Percentiles rank a stretch among this genome's conserved stretches.
Conservation (phyloP, 495 filamentous ascomycete genomes). For the Pyrenula massariospora region DNA sequence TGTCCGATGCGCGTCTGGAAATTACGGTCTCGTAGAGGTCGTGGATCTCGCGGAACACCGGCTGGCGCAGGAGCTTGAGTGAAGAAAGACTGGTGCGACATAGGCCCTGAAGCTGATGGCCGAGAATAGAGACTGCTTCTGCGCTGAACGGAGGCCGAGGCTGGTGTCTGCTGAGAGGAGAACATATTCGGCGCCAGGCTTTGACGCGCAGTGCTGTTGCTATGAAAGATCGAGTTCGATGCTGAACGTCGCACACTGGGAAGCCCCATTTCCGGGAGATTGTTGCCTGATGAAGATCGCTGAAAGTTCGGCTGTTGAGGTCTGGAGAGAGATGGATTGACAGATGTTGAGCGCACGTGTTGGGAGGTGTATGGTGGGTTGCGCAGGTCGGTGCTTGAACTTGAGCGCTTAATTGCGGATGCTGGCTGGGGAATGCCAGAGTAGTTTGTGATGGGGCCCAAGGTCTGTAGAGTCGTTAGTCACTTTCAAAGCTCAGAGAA, state of each 20-base stretch:
- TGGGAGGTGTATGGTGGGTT: constrained; percentile 53
- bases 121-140: constrained; percentile 80
- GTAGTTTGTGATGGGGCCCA: constrained; percentile 66
- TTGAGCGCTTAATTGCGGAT: constrained; percentile 94
- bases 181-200: constrained; percentile 51
- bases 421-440: constrained; percentile 75
- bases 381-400: constrained; percentile 59
- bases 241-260: constrained; percentile 81
- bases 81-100: constrained; percentile 82
- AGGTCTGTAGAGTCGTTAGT: constrained; percentile 42
- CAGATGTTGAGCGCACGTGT: constrained; percentile 69
- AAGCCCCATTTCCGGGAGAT: constrained; percentile 63
- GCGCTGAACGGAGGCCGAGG: constrained; percentile 46
- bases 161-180: constrained; percentile 20
- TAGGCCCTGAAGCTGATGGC: constrained; percentile 46
- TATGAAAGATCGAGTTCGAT: constrained; percentile 56
- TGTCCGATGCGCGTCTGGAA: constrained; percentile 74
- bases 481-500: constrained; percentile 3
- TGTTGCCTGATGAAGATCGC: constrained; percentile 68
- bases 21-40: constrained; percentile 70
- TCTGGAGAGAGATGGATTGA: constrained; percentile 76
- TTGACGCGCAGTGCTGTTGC: constrained; percentile 45
- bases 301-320: constrained; percentile 77
- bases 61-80: constrained; percentile 67
- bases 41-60: constrained; percentile 74